Conservation (phyloP, 805 yeast species). For the Teunomyces kruisii region DNA sequence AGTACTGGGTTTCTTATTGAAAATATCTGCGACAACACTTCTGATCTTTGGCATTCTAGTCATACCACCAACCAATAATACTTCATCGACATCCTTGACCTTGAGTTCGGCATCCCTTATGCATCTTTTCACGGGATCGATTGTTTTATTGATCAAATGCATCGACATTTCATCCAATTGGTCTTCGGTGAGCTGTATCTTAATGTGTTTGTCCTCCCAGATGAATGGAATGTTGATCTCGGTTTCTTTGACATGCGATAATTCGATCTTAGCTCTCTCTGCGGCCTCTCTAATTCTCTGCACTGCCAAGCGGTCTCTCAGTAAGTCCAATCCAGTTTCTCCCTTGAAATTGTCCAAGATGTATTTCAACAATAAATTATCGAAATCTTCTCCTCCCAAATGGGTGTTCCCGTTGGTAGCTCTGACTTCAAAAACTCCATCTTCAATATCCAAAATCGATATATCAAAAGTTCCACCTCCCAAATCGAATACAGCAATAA, state of each 20-base stretch:
- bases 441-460: constrained; percentile 73
- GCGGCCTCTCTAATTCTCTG: constrained; percentile 81
- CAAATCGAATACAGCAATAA: constrained; percentile 65
- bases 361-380: constrained; percentile 58
- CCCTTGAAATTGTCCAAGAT: constrained; percentile 58
- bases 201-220: constrained; percentile 59
- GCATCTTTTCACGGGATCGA: constrained; percentile 73
- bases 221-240: constrained; percentile 71
- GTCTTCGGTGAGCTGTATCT: constrained; percentile 58
- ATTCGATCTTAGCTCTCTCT: constrained; percentile 72
- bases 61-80: constrained; percentile 85
- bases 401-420: constrained; percentile 86
- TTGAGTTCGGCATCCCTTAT: constrained; percentile 70
- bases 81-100: constrained; percentile 67
- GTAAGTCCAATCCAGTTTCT: constrained; percentile 50
- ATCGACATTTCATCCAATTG: constrained; percentile 67
- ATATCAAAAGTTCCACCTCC: constrained; percentile 90
- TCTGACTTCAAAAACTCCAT: constrained; percentile 77
- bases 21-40: constrained; percentile 56
- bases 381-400: constrained; percentile 86
- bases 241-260: constrained; percentile 63
- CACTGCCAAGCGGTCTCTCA: constrained; percentile 54
- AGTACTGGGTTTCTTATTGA: constrained; percentile 65
- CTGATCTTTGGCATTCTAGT: constrained; percentile 85
- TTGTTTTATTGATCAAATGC: constrained; percentile 64